Evolutionary conservation across 371 early-diverging fungal species (phyloP).

Genomic region (Circinella minor): DNA sequence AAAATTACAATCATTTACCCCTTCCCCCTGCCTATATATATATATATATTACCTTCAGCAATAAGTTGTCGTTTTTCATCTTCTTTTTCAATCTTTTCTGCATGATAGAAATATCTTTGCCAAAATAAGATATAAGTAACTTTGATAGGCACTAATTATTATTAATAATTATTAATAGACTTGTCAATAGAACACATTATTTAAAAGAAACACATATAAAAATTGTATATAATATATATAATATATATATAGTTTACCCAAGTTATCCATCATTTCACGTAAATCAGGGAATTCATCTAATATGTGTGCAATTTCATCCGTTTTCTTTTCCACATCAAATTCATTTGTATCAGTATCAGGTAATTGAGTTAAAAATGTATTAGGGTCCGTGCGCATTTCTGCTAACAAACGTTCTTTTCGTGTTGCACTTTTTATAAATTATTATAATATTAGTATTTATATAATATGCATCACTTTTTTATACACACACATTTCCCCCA

Average conservation of each 20-base stretch:
- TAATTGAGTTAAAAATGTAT: conserved; percentile 32
- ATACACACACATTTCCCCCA: too few species aligned
- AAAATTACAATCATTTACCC: too few species aligned
- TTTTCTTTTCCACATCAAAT: conserved; percentile 47
- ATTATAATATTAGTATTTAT: too few species aligned
- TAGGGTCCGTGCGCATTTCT: conserved; percentile 40
- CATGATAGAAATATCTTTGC: conserved; percentile 54
- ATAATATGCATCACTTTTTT: too few species aligned
- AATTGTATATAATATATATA: not conserved
- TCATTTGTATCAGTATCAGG: conserved; percentile 25
- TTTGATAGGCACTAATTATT: conserved; percentile 43
- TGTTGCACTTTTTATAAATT: too few species aligned
- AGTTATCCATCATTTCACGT: conserved; percentile 47
- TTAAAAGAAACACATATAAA: too few species aligned
- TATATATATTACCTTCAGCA: conserved; percentile 31
- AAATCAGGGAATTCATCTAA: conserved; percentile 40
- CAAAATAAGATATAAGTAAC: conserved; percentile 50
- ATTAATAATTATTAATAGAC: too few species aligned
- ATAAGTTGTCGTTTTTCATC: conserved; percentile 51
- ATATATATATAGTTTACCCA: conserved; percentile 25
- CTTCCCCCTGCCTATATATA: not conserved
- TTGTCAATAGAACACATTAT: not conserved
- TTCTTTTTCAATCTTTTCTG: conserved; percentile 50
- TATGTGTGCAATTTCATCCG: conserved; percentile 48
- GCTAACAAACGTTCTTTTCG: conserved; percentile 49